These are phyloP conservation scores for Nicotiana attenuata DNA, from an alignment of 257 asterid genomes.

Conservation along the genomic window DNA sequence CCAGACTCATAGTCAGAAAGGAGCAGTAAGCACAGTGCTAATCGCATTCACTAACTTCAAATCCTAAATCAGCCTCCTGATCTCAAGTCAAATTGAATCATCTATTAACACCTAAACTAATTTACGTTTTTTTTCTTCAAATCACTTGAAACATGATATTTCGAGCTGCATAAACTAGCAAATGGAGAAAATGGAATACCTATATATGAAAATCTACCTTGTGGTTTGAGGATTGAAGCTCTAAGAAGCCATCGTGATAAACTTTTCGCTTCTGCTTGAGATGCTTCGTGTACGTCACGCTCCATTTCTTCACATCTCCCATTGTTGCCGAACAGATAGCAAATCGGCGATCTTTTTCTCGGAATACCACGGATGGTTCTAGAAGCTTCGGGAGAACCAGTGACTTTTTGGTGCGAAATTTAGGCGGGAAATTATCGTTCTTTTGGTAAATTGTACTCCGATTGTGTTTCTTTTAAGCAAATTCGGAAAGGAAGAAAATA, in stretches of 20 bases:
- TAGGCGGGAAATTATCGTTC: background rate
- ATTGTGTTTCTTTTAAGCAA: no score
- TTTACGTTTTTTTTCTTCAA: background rate
- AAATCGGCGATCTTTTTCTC: background rate
- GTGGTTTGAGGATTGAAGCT: constrained; percentile 40
- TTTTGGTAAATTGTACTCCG: background rate
- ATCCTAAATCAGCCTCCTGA: background rate
- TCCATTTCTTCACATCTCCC: constrained; percentile 63
- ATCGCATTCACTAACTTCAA: background rate
- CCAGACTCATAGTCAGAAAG: background rate
- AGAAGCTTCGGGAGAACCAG: background rate
- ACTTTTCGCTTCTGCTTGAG: constrained; percentile 81
- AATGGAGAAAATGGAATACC: background rate
- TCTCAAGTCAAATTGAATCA: background rate
- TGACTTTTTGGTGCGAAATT: constrained; percentile 1
- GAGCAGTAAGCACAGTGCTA: background rate
- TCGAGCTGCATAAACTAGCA: no score
- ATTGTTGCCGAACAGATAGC: constrained; percentile 14
- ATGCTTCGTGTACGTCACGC: constrained; percentile 84
- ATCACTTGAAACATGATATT: background rate
- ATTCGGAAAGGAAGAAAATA: no score
- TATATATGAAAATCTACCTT: constrained; percentile 36
- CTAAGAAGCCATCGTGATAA: constrained; percentile 80
- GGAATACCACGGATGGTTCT: background rate
- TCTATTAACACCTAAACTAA: background rate